Evolutionary conservation across 805 yeast species (phyloP).

Genomic region (Candida easanensis): DNA sequence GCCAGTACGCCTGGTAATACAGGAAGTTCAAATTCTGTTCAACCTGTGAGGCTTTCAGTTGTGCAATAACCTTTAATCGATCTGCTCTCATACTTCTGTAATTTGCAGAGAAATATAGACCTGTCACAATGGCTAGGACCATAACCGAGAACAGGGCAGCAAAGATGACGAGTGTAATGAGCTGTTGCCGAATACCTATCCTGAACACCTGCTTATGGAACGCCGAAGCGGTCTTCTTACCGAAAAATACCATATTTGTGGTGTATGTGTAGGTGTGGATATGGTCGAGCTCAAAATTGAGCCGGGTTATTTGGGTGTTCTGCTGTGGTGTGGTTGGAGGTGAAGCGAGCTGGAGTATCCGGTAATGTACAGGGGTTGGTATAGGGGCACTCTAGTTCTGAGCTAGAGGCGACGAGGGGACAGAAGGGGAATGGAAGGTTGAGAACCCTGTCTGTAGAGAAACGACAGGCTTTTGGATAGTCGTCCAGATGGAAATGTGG

Average conservation of each 20-base stretch:
- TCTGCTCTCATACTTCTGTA: constrained; percentile 64
- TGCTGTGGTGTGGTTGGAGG: no score
- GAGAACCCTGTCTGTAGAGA: no score
- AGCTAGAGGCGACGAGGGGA: no score
- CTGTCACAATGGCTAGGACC: constrained; percentile 72
- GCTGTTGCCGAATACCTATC: constrained; percentile 73
- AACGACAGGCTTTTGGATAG: no score
- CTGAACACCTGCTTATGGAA: constrained; percentile 9
- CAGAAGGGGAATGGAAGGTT: no score
- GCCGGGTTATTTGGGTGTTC: no score
- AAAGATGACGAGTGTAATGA: constrained; percentile 64
- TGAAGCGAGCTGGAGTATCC: no score
- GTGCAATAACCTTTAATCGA: constrained; percentile 72
- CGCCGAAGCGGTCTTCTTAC: background rate
- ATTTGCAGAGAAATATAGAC: constrained; percentile 66
- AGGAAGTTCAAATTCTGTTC: constrained; percentile 61
- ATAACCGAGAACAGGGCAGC: constrained; percentile 69
- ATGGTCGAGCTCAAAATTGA: no score
- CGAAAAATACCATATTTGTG: background rate
- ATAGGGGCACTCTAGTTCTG: no score
- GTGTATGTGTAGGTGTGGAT: no score
- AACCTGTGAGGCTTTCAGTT: constrained; percentile 76
- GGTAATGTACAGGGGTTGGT: no score
- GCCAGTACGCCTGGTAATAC: constrained; percentile 66
- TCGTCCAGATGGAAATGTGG: no score